A percentile compares a stretch with the other conserved stretches of the same genome.
Evolutionary conservation across 2,329 filamentous ascomycete species (phyloP).

Genomic region (Trichoderma oligosporum): DNA sequence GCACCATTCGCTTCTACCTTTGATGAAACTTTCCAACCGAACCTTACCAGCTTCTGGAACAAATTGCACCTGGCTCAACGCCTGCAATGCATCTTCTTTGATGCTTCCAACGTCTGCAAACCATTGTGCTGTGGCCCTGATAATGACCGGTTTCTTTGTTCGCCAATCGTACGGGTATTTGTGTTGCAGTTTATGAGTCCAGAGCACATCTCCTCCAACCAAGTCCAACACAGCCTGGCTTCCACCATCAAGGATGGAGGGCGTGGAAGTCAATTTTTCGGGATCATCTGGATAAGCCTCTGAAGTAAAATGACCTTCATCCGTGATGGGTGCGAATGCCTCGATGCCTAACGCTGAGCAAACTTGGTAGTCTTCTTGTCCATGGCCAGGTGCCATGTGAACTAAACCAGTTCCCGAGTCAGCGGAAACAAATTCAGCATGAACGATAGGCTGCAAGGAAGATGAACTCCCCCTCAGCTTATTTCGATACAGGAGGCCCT

Average conservation of each 20-base stretch:
- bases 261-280: slow-evolving; percentile 58
- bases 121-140: slow-evolving; percentile 93
- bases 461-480: slow-evolving; percentile 59
- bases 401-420: slow-evolving; percentile 94
- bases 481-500: slow-evolving; percentile 65
- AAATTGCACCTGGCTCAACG: slow-evolving; percentile 71
- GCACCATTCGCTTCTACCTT: slow-evolving; percentile 91
- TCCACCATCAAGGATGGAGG: slow-evolving; percentile 68
- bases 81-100: slow-evolving; percentile 66
- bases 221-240: slow-evolving; percentile 66
- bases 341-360: slow-evolving; percentile 68
- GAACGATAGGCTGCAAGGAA: slow-evolving; percentile 64
- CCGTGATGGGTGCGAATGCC: slow-evolving; percentile 78
- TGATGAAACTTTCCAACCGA: slow-evolving; percentile 79
- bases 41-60: slow-evolving; percentile 70
- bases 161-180: slow-evolving; percentile 99
- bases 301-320: slow-evolving; percentile 73
- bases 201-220: slow-evolving; percentile 62
- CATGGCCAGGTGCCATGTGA: slow-evolving; percentile 89
- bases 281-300: slow-evolving; percentile 73
- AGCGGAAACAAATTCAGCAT: slow-evolving; percentile 83
- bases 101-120: slow-evolving; percentile 88
- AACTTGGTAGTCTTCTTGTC: slow-evolving; percentile 90
- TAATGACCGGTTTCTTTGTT: slow-evolving; percentile 86
- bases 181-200: slow-evolving; percentile 69